Percentiles rank a stretch among this genome's conserved stretches.
Conservation (phyloP, 2,329 filamentous ascomycete genomes). For the Aspergillus quadrilineatus region DNA sequence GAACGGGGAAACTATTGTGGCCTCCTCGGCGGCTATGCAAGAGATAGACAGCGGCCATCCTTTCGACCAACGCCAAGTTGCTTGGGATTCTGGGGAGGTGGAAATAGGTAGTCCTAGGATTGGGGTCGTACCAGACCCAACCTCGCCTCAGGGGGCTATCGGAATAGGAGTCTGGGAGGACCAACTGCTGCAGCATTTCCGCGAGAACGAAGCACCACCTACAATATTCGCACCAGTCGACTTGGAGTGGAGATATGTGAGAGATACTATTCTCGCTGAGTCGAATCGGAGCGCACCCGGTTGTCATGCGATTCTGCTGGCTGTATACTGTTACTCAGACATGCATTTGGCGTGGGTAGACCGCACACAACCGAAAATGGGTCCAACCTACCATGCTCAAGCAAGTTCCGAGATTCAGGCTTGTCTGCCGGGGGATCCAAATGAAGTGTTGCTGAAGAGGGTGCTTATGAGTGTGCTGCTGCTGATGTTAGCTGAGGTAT, state of each 20-base stretch:
- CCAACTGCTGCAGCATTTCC: conserved; percentile 31
- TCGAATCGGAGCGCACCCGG: conserved; percentile 17
- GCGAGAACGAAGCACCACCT: conserved; percentile 29
- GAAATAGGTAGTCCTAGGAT: not conserved
- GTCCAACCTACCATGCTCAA: conserved; percentile 31
- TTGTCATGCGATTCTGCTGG: conserved; percentile 28
- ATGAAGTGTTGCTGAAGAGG: conserved; percentile 25
- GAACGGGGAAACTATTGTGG: conserved; percentile 15
- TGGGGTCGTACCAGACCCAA: not conserved
- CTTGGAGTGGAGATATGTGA: conserved; percentile 36
- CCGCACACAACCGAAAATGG: conserved; percentile 29
- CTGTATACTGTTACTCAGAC: conserved; percentile 37
- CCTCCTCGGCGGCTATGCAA: not conserved
- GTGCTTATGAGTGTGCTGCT: conserved; percentile 33
- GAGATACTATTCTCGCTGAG: conserved; percentile 25
- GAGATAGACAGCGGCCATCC: not conserved
- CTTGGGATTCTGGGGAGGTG: conserved; percentile 3
- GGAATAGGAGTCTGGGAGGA: conserved; percentile 22
- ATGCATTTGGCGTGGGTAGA: conserved; percentile 29
- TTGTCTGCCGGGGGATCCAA: conserved; percentile 28
- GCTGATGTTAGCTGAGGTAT: conserved; percentile 38
- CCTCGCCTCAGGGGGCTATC: not conserved
- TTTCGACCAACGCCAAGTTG: conserved; percentile 10
- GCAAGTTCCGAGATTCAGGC: conserved; percentile 33
- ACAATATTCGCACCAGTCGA: conserved; percentile 32